Evolutionary conservation across 2,329 filamentous ascomycete genomes (phyloP).

Genomic region (Claviceps capensis): DNA sequence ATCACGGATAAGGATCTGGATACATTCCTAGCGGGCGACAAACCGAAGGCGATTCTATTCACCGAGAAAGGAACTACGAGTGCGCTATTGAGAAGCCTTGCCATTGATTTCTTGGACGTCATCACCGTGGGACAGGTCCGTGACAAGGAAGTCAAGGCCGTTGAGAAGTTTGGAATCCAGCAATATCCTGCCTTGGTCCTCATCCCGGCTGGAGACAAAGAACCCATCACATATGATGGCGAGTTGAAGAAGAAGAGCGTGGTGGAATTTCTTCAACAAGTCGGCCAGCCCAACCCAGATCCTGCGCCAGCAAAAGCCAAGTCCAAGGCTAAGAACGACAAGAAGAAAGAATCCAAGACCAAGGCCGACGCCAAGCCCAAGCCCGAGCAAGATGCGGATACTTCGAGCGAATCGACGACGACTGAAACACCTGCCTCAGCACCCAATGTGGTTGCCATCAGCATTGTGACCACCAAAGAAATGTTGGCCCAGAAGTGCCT

Average conservation of each 20-base stretch:
- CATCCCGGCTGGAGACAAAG: conserved; percentile 55
- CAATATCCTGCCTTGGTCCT: conserved; percentile 73
- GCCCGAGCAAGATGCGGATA: conserved; percentile 26
- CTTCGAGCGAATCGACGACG: conserved; percentile 17
- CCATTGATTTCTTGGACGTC: conserved; percentile 77
- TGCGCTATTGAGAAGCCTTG: conserved; percentile 67
- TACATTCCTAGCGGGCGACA: conserved; percentile 58
- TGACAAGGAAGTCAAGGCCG: conserved; percentile 59
- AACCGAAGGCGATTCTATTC: conserved; percentile 79
- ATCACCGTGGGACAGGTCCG: conserved; percentile 73
- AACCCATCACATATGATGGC: conserved; percentile 62
- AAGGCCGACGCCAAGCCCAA: conserved; percentile 20
- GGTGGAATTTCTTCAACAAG: conserved; percentile 69
- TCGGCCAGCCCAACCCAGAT: conserved; percentile 66
- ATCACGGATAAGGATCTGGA: conserved; percentile 70
- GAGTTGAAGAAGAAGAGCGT: conserved; percentile 76
- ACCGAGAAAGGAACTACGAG: conserved; percentile 86
- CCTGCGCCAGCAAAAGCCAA: conserved; percentile 33
- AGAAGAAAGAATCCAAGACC: conserved; percentile 9
- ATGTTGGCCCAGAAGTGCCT: conserved; percentile 61
- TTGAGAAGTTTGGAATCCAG: conserved; percentile 60
- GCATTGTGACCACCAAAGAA: conserved; percentile 47
- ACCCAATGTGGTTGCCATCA: conserved; percentile 44
- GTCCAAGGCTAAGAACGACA: conserved; percentile 19
- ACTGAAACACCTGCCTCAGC: conserved; percentile 8